Percentiles rank a stretch among this genome's conserved stretches.
These are phyloP conservation scores for Lanmaoa rubissima DNA, from an alignment of 768 basidiomycete species.

Conservation along the genomic window DNA sequence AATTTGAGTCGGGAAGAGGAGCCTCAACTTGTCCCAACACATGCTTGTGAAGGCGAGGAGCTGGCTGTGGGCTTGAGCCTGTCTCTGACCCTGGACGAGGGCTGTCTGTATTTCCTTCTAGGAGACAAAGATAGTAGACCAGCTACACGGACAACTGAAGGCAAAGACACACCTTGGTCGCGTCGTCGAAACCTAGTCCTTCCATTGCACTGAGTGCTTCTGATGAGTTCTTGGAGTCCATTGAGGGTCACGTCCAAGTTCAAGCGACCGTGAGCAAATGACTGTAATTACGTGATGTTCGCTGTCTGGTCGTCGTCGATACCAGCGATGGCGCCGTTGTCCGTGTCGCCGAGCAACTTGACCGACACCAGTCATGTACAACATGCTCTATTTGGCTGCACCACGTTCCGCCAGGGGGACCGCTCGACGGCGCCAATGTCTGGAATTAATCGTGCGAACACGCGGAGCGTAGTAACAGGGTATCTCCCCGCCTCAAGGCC, in stretches of 20 bases:
- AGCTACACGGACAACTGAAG: constrained; percentile 1
- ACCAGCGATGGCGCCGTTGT: constrained; percentile 7
- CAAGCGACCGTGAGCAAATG: constrained; percentile 25
- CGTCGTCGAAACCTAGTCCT: constrained; percentile 57
- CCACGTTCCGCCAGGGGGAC: constrained; percentile 1
- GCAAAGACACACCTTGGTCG: constrained; percentile 57
- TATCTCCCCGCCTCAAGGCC: constrained; percentile 31
- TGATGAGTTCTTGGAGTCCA: constrained; percentile 27
- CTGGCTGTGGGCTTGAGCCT: constrained; percentile 70
- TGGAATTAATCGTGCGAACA: constrained; percentile 29
- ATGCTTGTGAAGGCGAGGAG: constrained; percentile 79
- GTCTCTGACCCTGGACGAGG: constrained; percentile 78
- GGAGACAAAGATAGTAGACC: background rate
- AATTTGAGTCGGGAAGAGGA: background rate
- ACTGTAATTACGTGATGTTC: constrained; percentile 23
- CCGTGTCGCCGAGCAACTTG: constrained; percentile 1
- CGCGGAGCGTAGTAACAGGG: constrained; percentile 20
- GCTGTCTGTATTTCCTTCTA: constrained; percentile 84
- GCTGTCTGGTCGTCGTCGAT: constrained; percentile 6
- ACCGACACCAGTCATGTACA: background rate
- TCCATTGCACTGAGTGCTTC: constrained; percentile 39
- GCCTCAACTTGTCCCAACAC: constrained; percentile 89
- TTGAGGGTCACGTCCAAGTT: background rate
- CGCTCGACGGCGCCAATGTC: constrained; percentile 15
- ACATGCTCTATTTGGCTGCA: background rate